Conservation (phyloP, 148 eudicot species). For the Fagopyrum esculentum region DNA sequence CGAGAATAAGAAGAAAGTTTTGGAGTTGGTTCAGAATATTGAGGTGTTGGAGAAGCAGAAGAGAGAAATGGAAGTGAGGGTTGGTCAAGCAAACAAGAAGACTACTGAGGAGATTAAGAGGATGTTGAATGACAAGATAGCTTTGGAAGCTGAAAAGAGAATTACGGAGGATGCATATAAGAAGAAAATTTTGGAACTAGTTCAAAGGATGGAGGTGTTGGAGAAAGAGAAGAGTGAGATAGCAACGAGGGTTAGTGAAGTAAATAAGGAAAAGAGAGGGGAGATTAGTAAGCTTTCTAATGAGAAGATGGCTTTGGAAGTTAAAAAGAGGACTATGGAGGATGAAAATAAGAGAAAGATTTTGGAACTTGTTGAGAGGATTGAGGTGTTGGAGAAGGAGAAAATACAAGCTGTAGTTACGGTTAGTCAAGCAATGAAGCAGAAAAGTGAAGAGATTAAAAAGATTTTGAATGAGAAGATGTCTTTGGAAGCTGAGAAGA, state of each 20-base stretch:
- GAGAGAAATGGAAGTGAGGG: neutral
- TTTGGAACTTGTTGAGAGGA: neutral
- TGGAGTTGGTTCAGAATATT: neutral
- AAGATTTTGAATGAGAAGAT: neutral
- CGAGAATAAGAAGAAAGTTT: neutral
- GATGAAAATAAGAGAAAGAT: neutral
- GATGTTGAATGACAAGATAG: neutral
- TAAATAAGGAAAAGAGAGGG: neutral
- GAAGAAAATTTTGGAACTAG: neutral
- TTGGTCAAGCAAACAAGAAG: neutral
- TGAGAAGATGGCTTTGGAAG: slow-evolving; percentile 6
- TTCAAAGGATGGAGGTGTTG: neutral
- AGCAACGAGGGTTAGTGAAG: neutral
- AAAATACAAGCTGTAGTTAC: neutral
- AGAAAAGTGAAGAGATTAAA: neutral
- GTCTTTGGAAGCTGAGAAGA: neutral
- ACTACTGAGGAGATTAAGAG: neutral
- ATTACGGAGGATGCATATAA: neutral
- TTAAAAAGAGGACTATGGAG: neutral
- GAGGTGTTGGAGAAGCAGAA: neutral
- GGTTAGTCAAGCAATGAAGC: neutral
- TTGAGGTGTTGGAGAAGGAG: neutral
- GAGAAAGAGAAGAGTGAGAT: neutral
- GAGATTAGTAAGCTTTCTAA: neutral
- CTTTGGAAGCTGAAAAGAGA: slow-evolving; percentile 3